Conservation (phyloP, 441 rosid species). For the Manihot esculenta region DNA sequence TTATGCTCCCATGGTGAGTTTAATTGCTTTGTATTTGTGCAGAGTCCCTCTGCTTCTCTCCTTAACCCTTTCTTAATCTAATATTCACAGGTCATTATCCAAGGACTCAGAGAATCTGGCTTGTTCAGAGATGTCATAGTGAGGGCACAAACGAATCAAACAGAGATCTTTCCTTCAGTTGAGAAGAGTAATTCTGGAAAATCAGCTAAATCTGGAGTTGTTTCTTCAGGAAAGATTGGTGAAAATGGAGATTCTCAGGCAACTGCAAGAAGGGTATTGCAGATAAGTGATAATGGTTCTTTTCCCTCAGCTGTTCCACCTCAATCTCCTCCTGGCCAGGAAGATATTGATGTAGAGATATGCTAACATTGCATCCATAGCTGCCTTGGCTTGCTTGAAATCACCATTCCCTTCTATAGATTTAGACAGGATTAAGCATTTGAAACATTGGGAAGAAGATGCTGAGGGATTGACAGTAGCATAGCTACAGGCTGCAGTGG, state of each 20-base stretch:
- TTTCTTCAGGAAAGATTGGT: conserved; percentile 49
- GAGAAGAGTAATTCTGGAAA: no score
- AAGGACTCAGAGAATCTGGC: conserved; percentile 78
- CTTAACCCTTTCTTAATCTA: conserved; percentile 3
- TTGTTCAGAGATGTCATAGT: conserved; percentile 56
- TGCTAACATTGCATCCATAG: conserved; percentile 15
- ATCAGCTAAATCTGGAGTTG: conserved; percentile 18
- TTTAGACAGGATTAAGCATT: not conserved
- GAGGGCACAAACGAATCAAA: conserved; percentile 39
- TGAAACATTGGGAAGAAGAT: not conserved
- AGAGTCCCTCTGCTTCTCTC: not conserved
- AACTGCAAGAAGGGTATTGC: conserved; percentile 53
- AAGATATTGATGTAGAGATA: conserved; percentile 22
- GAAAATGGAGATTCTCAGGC: conserved; percentile 37
- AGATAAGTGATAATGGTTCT: conserved; percentile 25
- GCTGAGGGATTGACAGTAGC: not conserved
- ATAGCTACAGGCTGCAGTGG: conserved; percentile 1
- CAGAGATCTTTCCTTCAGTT: conserved; percentile 30
- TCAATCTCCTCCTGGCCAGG: conserved; percentile 57
- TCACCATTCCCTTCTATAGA: not conserved
- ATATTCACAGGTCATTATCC: conserved; percentile 56
- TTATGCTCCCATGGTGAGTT: conserved; percentile 78
- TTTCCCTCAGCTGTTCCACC: conserved; percentile 58
- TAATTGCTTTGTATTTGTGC: not conserved
- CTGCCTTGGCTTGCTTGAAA: not conserved